Evolutionary conservation across 345 rosid genomes (phyloP).

Genomic region (Brassica incana): DNA sequence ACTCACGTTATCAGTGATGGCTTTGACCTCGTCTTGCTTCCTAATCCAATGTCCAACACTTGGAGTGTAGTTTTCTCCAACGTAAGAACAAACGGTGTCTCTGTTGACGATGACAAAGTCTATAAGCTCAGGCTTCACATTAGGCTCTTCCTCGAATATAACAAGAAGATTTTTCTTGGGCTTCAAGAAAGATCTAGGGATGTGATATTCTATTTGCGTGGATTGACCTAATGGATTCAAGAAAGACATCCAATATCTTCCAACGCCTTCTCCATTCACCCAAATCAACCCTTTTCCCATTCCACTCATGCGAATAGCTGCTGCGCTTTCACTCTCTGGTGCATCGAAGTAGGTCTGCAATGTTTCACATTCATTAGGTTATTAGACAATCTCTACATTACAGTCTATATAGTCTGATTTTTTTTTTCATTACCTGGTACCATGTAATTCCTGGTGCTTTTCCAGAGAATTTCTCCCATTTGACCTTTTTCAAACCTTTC

Average conservation of each 20-base stretch:
- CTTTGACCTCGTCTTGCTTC: conserved; percentile 39
- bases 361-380: conserved; percentile 10
- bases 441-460: conserved; percentile 59
- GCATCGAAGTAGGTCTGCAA: conserved; percentile 64
- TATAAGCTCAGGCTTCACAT: conserved; percentile 53
- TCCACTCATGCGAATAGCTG: conserved; percentile 53
- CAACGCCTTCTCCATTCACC: conserved; percentile 82
- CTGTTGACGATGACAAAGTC: conserved; percentile 57
- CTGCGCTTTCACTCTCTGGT: conserved; percentile 64
- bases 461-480: conserved; percentile 48
- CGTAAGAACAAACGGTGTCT: conserved; percentile 69
- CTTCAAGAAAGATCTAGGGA: conserved; percentile 79
- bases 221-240: conserved; percentile 66
- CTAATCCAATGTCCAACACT: conserved; percentile 55
- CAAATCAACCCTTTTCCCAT: conserved; percentile 87
- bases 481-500: conserved; percentile 51
- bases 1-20: conserved; percentile 44
- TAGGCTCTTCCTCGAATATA: conserved; percentile 70
- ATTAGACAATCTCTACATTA: not conserved
- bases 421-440: conserved; percentile 64
- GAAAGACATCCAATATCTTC: conserved; percentile 79
- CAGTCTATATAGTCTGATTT: not conserved
- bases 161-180: conserved; percentile 62
- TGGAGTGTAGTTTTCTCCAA: conserved; percentile 64
- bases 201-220: conserved; percentile 78